Base-by-base conservation (phyloP, 768 basidiomycete species). In the Nidularia pulvinata region DNA sequence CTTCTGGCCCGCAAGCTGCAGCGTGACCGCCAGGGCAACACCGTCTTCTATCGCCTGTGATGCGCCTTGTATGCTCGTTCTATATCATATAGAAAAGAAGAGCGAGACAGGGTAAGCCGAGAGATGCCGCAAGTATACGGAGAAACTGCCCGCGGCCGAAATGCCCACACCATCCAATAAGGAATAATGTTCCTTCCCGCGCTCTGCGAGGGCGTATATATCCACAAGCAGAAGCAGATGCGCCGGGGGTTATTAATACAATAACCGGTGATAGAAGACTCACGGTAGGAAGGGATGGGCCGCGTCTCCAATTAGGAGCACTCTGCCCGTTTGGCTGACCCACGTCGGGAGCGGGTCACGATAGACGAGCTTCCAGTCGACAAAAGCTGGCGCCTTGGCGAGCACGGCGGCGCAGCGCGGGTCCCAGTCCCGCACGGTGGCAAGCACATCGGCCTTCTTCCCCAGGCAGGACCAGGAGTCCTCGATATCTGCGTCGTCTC, bases 281-380 rank as follows among this genome's bases (percentile, higher is more conserved):
- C 35, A 52, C 50, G 50, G 55, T 46, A 55, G 42, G 19, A 51
- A 55, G 37, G 50, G 46, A 42, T 48, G 55, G 19, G 50, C 55
- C 4, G 46, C 50, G 33, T 52, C 55, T 7, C 50, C 55, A 16
- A 52, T 42, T 25, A 51, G 46, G 11, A 48, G 30, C 25, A 52
- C 45, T 37, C 32, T 50, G 14, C 50, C 55, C 42, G 13, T 37
- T 33, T 35, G 33, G 51, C 53, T 51, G 35, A 54, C 35, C 55
- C 52, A 53, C n/a, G 52, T 57, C 19, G 55, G 55, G 3, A 53
- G 45, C 32, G 56, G 53, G 33, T 57, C 49, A 16, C 49, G 46
- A 34, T 57, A 49, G 7, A 50, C 49, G 11, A 54, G 36, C 33
- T 54, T 54, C 52, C 49, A 54, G 22, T 50, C 51, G 25, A 56